A percentile compares a stretch with the other conserved stretches of the same genome.
phyloP scores from a whole-genome alignment of 306 rosid genomes.

The Alnus rubra region DNA sequence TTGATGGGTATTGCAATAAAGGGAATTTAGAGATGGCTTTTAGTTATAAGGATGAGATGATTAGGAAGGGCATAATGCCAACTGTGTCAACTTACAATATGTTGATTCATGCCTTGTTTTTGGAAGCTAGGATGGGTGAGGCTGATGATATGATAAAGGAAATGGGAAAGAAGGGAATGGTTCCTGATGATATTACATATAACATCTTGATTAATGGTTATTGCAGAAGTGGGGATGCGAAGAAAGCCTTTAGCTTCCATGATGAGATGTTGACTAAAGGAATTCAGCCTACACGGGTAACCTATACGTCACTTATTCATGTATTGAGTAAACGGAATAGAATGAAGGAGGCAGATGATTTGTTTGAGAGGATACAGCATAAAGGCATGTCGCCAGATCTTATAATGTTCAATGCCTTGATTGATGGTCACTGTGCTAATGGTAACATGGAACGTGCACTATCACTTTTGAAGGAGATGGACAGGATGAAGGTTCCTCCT shows the following conservation, averaged over 20 bases:
- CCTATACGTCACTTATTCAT: slow-evolving; percentile 75
- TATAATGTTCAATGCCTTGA: slow-evolving; percentile 75
- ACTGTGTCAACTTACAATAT: slow-evolving; percentile 67
- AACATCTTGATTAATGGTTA: slow-evolving; percentile 78
- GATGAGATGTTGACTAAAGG: slow-evolving; percentile 63
- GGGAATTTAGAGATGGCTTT: slow-evolving; percentile 74
- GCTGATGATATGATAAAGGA: slow-evolving; percentile 60
- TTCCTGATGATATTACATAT: slow-evolving; percentile 68
- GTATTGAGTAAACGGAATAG: slow-evolving; percentile 62
- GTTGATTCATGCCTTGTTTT: slow-evolving; percentile 78
- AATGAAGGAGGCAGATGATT: slow-evolving; percentile 72
- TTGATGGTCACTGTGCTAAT: slow-evolving; percentile 72
- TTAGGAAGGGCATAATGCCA: slow-evolving; percentile 52
- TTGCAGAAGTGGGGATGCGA: slow-evolving; percentile 67
- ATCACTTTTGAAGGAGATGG: slow-evolving; percentile 74
- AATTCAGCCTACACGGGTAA: slow-evolving; percentile 59
- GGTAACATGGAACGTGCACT: slow-evolving; percentile 58
- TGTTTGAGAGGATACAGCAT: slow-evolving; percentile 53
- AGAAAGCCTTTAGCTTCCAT: slow-evolving; percentile 58
- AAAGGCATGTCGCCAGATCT: slow-evolving; percentile 65
- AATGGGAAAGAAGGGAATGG: slow-evolving; percentile 62
- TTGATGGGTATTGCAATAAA: slow-evolving; percentile 73
- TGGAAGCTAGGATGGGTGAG: slow-evolving; percentile 60
- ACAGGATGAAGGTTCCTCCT: slow-evolving; percentile 54
- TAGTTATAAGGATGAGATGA: slow-evolving; percentile 64